Conservation (phyloP, 2,329 filamentous ascomycete species). For the Immersiporthe knoxdaviesiana region DNA sequence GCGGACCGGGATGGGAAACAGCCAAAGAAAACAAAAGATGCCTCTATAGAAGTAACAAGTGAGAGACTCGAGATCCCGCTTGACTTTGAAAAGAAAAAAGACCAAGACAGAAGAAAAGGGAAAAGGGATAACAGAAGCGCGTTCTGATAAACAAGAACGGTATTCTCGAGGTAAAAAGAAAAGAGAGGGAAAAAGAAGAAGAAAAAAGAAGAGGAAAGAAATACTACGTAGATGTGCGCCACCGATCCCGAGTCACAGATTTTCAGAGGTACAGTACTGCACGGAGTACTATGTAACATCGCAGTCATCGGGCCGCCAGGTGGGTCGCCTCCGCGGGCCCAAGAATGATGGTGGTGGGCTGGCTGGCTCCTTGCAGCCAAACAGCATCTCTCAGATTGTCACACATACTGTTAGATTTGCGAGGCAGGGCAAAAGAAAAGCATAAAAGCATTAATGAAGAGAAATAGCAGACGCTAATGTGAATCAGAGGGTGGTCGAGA, state of each 20-base stretch:
- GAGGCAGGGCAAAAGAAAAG: not conserved
- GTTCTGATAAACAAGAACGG: not conserved
- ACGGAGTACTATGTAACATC: not conserved
- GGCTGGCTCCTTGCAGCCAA: not conserved
- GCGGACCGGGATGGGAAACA: conserved; percentile 2
- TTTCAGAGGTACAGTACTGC: conserved; percentile 1
- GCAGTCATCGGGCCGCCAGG: conserved; percentile 24
- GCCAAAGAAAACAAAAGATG: not conserved
- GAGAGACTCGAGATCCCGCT: not conserved
- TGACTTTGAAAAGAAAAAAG: not conserved
- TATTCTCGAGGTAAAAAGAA: not conserved
- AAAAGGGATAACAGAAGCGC: not conserved
- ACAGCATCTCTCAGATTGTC: not conserved
- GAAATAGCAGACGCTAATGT: not conserved
- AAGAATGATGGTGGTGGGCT: conserved; percentile 13
- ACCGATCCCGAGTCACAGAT: conserved; percentile 16
- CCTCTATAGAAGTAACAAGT: not conserved
- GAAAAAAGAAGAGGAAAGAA: not conserved
- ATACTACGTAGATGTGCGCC: conserved; percentile 11
- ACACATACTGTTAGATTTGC: no score
- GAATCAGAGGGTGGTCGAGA: conserved; percentile 4
- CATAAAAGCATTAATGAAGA: not conserved
- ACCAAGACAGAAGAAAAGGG: not conserved
- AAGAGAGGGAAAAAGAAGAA: not conserved
- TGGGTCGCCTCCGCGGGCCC: conserved; percentile 21